These are phyloP conservation scores for Gnaphalium uliginosum DNA, from an alignment of 129 eudicot genomes.

Conservation along the genomic window DNA sequence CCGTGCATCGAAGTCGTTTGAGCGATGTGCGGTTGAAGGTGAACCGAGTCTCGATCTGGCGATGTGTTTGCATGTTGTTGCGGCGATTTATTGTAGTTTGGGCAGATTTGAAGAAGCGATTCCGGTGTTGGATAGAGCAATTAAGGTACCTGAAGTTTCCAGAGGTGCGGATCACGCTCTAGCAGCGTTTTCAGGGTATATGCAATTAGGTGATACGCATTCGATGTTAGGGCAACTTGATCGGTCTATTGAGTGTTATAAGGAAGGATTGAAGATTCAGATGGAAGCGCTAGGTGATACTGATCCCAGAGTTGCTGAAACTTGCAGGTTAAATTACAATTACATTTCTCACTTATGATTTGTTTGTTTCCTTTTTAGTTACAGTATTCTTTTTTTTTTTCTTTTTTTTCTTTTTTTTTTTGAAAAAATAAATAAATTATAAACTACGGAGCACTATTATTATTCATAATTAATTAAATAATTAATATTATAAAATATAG, in stretches of 20 bases:
- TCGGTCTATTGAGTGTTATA: constrained; percentile 78
- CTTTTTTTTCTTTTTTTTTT: too few relatives aligned
- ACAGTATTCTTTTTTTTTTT: not conserved
- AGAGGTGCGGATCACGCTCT: constrained; percentile 93
- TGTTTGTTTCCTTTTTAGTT: constrained; percentile 2
- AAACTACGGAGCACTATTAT: too few relatives aligned
- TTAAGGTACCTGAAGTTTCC: constrained; percentile 73
- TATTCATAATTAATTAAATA: too few relatives aligned
- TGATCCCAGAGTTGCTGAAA: constrained; percentile 97
- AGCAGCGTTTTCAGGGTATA: constrained; percentile 89
- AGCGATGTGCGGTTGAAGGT: constrained; percentile 68
- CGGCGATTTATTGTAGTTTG: constrained; percentile 94
- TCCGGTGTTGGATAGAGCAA: constrained; percentile 90
- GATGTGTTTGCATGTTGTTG: constrained; percentile 96
- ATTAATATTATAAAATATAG: too few relatives aligned
- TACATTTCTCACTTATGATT: not conserved
- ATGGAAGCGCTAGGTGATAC: constrained; percentile 90
- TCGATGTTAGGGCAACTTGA: constrained; percentile 94
- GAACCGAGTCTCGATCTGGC: constrained; percentile 93
- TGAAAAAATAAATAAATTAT: too few relatives aligned
- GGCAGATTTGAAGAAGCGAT: constrained; percentile 95
- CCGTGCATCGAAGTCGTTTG: constrained; percentile 86
- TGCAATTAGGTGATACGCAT: constrained; percentile 96
- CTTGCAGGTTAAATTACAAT: constrained; percentile 65
- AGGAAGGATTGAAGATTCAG: constrained; percentile 86